A percentile compares a stretch with the other conserved stretches of the same genome.
Evolutionary conservation across 1,139 yeast species (phyloP).

Genomic region (Debaryomycetaceae sp.): DNA sequence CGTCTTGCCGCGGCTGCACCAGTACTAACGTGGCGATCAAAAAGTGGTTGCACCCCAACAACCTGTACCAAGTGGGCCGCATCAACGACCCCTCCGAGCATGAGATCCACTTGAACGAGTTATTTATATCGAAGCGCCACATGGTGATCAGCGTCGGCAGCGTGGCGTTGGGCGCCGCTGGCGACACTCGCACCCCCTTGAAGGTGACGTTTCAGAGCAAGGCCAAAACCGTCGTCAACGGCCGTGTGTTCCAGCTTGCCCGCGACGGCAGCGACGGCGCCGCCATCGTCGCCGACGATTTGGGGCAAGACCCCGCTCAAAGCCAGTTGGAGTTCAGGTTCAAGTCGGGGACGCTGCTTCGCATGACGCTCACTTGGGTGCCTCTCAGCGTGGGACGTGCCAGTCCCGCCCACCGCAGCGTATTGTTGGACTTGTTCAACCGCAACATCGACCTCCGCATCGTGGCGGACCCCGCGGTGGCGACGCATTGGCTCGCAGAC

Average conservation of each 20-base stretch:
- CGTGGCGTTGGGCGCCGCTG: slow-evolving; percentile 7
- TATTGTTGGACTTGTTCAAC: slow-evolving; percentile 10
- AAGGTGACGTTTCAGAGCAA: slow-evolving; percentile 23
- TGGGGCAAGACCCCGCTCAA: slow-evolving; percentile 14
- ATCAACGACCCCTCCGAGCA: slow-evolving; percentile 11
- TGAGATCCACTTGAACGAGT: slow-evolving; percentile 17
- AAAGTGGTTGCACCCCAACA: slow-evolving; percentile 15
- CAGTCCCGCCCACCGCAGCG: slow-evolving; percentile 3
- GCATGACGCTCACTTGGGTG: slow-evolving; percentile 20
- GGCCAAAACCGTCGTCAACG: slow-evolving; percentile 30
- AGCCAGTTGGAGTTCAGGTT: slow-evolving; percentile 17
- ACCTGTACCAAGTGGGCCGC: slow-evolving; percentile 27
- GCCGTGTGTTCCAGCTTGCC: slow-evolving; percentile 18
- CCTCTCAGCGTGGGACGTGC: slow-evolving; percentile 16
- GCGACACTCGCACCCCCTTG: slow-evolving; percentile 17
- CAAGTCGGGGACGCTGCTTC: slow-evolving; percentile 15
- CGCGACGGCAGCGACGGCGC: slow-evolving; percentile 16
- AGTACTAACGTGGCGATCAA: slow-evolving; percentile 5
- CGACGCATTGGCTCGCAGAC: slow-evolving; percentile 24
- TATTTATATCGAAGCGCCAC: slow-evolving; percentile 30
- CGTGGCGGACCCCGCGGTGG: slow-evolving; percentile 15
- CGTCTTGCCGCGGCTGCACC: neutral
- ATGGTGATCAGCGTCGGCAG: slow-evolving; percentile 19
- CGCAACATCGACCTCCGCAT: slow-evolving; percentile 22
- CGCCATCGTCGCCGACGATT: slow-evolving; percentile 12